These are phyloP conservation scores for Moesziomyces sp. DNA, from an alignment of 1,284 basidiomycete genomes.

Conservation along the genomic window DNA sequence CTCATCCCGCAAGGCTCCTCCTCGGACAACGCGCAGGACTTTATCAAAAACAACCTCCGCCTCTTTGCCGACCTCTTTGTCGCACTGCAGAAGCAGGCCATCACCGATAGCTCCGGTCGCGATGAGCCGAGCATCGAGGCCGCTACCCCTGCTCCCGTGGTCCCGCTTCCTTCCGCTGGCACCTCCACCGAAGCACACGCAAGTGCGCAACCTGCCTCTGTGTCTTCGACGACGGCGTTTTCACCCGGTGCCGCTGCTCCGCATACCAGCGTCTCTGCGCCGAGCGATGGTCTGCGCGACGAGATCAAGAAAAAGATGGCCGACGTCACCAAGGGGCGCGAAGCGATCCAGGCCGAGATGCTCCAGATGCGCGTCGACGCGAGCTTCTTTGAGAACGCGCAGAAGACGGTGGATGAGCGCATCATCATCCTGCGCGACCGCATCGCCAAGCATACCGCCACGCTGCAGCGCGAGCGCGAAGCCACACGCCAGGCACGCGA, in stretches of 20 bases:
- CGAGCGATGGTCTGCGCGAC: conserved; percentile 33
- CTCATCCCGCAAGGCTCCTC: conserved; percentile 43
- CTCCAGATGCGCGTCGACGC: conserved; percentile 47
- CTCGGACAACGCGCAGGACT: conserved; percentile 34
- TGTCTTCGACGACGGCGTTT: background rate
- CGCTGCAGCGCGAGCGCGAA: conserved; percentile 38
- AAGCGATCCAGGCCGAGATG: conserved; percentile 44
- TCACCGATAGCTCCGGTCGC: conserved; percentile 13
- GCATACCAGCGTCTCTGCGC: conserved; percentile 9
- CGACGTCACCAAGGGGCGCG: conserved; percentile 36
- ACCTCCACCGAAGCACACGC: too few relatives aligned
- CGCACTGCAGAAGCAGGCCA: conserved; percentile 47
- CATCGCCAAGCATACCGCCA: conserved; percentile 27
- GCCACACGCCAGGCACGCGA: conserved; percentile 36
- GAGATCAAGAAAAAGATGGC: conserved; percentile 41
- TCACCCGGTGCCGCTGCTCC: background rate
- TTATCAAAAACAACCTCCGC: conserved; percentile 40
- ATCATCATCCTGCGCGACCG: conserved; percentile 40
- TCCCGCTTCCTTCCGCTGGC: too few relatives aligned
- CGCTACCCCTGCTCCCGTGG: background rate
- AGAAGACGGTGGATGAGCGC: conserved; percentile 48
- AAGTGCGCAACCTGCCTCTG: too few relatives aligned
- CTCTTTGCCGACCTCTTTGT: conserved; percentile 49
- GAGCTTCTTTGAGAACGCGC: conserved; percentile 45
- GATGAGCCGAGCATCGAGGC: conserved; percentile 6